Base-by-base conservation (phyloP, 2,329 filamentous ascomycete species). In the Rutstroemia sp. region DNA sequence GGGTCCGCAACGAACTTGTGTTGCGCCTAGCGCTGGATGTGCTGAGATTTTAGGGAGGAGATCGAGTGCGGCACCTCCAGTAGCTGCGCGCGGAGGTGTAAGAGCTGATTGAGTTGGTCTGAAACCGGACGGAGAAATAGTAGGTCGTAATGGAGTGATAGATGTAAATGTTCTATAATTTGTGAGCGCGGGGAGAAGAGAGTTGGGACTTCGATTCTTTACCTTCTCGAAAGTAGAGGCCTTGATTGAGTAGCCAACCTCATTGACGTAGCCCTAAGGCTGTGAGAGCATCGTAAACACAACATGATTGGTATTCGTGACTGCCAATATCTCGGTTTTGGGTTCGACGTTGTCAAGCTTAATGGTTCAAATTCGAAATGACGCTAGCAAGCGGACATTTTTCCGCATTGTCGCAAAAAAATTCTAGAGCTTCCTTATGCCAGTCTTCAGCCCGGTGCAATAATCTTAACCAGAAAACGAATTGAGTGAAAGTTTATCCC, bases 1-100 rank as follows among this genome's bases (percentile, higher is more conserved):
- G 2, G 68, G 68, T 44, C 66, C 69, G 54, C 67, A 69, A 4
- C 68, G 62, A 25, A 70, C 51, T 54, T 70, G 68, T 23, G 56
- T 68, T 7, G 60, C 50, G 12, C 51, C 61, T 47, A 70, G 57
- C 16, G 65, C 67, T 21, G 67, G 67, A 56, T 68, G 65, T 49
- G 63, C 52, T 25, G 66, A 67, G 14, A 68, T 67, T 48, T 67
- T 69, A 5, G 67, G 65, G 7, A 67, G 49, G 7, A 70, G 58
- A 54, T 69, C 66, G 23, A 67, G 54, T 6, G 59, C 30, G 10
- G 44, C 56, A 39, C 42, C 39, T 41, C 41, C 48, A n/a, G 53
- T 45, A 25, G 16, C 48, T 23, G 57, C 25, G 9, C 37, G 45
- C 10, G 57, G 17, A 19, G 34, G 16, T 8, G 41, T 5, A 12